phyloP scores from a whole-genome alignment of 202 grass and related monocot genomes.

The Sporobolus alterniflorus region DNA sequence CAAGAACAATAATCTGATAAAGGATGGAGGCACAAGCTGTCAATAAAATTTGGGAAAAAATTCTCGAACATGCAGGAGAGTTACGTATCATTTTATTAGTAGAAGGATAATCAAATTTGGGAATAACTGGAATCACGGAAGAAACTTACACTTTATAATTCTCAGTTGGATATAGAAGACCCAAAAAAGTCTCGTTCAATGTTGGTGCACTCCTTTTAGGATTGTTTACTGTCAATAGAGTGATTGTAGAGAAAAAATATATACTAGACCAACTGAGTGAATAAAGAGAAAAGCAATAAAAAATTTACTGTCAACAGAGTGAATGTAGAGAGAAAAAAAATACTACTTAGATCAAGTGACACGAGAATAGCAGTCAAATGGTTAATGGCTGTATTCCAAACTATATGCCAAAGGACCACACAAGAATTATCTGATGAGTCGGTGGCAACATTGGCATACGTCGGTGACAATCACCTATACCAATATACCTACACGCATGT shows the following conservation, averaged over 20 bases:
- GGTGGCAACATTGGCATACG: background rate
- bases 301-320: slow-evolving; percentile 60
- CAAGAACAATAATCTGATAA: background rate
- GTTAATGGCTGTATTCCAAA: background rate
- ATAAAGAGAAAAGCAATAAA: slow-evolving; percentile 21
- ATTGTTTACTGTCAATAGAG: slow-evolving; percentile 81
- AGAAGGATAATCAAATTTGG: background rate
- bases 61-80: no score
- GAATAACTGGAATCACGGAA: background rate
- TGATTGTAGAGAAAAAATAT: background rate
- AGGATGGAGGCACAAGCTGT: background rate
- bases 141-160: slow-evolving; percentile 97
- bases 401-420: background rate
- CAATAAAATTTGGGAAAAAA: background rate
- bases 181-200: slow-evolving; percentile 93
- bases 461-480: background rate
- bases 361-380: background rate
- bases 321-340: slow-evolving; percentile 12
- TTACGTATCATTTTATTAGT: no score
- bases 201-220: slow-evolving; percentile 86
- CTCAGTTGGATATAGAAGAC: slow-evolving; percentile 93
- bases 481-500: background rate
- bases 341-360: background rate
- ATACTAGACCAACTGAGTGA: slow-evolving; percentile 23
- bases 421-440: background rate